phyloP scores from a whole-genome alignment of 306 rosid species.

The Cercis canadensis region DNA sequence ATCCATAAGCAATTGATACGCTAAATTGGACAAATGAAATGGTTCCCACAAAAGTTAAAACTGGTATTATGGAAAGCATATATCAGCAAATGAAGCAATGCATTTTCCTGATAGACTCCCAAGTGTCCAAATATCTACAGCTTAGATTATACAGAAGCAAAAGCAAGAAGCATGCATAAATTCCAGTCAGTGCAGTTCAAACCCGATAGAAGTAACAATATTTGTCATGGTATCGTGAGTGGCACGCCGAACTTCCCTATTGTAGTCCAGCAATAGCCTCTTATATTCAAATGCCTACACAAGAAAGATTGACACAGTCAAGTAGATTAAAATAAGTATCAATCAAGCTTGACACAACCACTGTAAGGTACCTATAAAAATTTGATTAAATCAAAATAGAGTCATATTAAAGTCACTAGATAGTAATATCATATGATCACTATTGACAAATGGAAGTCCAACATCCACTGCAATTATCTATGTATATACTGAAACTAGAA shows the following conservation, averaged over 20 bases:
- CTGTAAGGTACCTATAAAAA: neutral
- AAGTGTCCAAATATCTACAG: conserved; percentile 23
- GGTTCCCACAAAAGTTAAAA: neutral
- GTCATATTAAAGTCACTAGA: neutral
- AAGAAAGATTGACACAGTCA: conserved; percentile 31
- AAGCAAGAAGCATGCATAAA: conserved; percentile 32
- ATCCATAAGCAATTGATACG: conserved; percentile 23
- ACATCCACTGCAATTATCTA: conserved; percentile 6
- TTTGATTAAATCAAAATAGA: too few relatives aligned
- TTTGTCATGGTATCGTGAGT: conserved; percentile 88
- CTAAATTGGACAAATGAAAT: conserved; percentile 29
- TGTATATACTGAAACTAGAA: neutral
- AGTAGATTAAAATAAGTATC: conserved; percentile 31
- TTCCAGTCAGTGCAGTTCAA: conserved; percentile 43
- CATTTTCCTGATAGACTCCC: conserved; percentile 14
- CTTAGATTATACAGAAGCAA: conserved; percentile 15
- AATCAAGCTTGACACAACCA: conserved; percentile 16
- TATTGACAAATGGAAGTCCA: neutral
- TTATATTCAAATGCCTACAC: conserved; percentile 87
- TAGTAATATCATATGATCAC: neutral
- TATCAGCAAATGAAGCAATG: conserved; percentile 19
- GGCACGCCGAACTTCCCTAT: conserved; percentile 90
- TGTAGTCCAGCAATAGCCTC: conserved; percentile 91
- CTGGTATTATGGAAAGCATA: conserved; percentile 10
- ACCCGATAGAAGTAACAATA: conserved; percentile 78